phyloP scores from a whole-genome alignment of 1,284 basidiomycete species.

The Papiliotrema flavescens region DNA sequence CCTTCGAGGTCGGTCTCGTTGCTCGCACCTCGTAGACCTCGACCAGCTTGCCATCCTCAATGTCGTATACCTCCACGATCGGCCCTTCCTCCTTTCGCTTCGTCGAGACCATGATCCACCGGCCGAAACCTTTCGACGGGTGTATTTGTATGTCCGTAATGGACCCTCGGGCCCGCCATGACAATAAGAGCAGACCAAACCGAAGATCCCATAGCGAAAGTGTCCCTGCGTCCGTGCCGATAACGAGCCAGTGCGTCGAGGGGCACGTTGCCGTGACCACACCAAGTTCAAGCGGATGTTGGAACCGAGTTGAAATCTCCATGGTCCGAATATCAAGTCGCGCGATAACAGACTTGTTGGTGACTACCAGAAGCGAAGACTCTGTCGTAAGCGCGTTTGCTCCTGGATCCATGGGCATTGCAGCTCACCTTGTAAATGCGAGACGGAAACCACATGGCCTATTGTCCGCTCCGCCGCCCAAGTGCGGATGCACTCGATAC shows the following conservation, averaged over 20 bases:
- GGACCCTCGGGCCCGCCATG: slow-evolving; percentile 70
- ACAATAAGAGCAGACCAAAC: slow-evolving; percentile 82
- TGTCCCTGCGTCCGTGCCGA: slow-evolving; percentile 78
- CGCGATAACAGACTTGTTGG: slow-evolving; percentile 70
- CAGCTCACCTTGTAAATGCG: slow-evolving; percentile 34
- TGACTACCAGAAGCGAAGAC: slow-evolving; percentile 68
- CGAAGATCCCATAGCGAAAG: slow-evolving; percentile 90
- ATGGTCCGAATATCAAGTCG: slow-evolving; percentile 84
- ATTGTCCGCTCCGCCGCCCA: slow-evolving; percentile 27
- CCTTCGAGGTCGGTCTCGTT: slow-evolving; percentile 18
- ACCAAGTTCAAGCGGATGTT: slow-evolving; percentile 80
- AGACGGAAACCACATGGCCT: slow-evolving; percentile 30
- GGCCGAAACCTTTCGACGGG: slow-evolving; percentile 68
- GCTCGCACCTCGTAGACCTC: slow-evolving; percentile 40
- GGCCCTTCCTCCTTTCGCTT: slow-evolving; percentile 14
- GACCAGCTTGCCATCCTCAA: slow-evolving; percentile 48
- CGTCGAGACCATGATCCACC: slow-evolving; percentile 78
- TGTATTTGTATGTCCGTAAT: slow-evolving; percentile 62
- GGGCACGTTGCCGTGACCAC: slow-evolving; percentile 79
- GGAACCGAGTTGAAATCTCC: slow-evolving; percentile 68
- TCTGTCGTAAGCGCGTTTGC: slow-evolving; percentile 21
- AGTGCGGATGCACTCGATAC: slow-evolving; percentile 62
- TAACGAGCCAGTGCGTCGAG: slow-evolving; percentile 78
- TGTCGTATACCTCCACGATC: slow-evolving; percentile 45
- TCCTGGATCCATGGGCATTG: not conserved